Evolutionary conservation across 176 grass and related monocot genomes (phyloP).

Genomic region (Phoenix dactylifera): DNA sequence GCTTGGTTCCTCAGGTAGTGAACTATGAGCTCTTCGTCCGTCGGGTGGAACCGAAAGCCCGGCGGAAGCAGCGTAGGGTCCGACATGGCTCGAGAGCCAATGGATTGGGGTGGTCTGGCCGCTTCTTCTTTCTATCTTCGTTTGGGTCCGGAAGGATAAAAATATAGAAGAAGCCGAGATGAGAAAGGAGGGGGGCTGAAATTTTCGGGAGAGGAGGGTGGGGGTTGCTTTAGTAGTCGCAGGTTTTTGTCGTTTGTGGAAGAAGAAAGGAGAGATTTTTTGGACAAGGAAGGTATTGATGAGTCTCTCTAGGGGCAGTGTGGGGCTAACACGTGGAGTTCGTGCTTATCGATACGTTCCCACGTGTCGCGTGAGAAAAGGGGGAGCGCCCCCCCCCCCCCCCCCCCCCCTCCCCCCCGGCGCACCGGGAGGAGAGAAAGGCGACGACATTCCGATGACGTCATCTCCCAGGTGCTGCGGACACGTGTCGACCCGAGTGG

Average conservation of each 20-base stretch:
- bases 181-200: neutral
- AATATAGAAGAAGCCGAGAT: neutral
- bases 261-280: neutral
- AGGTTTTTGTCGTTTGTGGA: neutral
- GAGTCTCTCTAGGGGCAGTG: neutral
- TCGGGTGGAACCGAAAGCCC: constrained; percentile 6
- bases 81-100: neutral
- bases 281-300: neutral
- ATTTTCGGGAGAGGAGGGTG: neutral
- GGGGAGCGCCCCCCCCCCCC: neutral
- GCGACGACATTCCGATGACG: neutral
- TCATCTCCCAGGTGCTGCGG: constrained; percentile 2
- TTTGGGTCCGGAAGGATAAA: too few species aligned
- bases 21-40: constrained; percentile 6
- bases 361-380: constrained; percentile 16
- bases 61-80: neutral
- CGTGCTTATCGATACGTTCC: constrained; percentile 12
- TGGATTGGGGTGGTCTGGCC: neutral
- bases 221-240: neutral
- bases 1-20: constrained; percentile 6
- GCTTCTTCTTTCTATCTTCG: too few species aligned
- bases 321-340: neutral
- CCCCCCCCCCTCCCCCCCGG: too few species aligned
- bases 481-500: constrained; percentile 16
- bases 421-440: neutral